These are phyloP conservation scores for Xerophyta viscosa DNA, from an alignment of 106 monocot species.

Conservation along the genomic window DNA sequence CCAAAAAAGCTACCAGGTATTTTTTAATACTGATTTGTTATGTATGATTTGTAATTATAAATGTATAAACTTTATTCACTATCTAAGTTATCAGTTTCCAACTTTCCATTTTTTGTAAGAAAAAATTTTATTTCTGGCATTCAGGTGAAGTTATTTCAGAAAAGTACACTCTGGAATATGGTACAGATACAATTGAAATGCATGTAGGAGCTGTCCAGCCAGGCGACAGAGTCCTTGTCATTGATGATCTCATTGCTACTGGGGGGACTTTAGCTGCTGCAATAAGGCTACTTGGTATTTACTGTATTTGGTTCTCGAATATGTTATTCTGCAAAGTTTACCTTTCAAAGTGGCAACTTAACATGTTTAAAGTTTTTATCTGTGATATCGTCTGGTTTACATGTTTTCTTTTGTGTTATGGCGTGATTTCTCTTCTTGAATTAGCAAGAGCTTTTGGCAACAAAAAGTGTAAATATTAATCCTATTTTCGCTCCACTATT, in stretches of 20 bases:
- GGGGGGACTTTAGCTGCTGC: constrained; percentile 69
- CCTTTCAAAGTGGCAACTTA: too few relatives aligned
- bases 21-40: neutral
- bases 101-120: too few relatives aligned
- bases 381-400: too few relatives aligned
- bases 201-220: constrained; percentile 67
- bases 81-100: too few relatives aligned
- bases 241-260: constrained; percentile 77
- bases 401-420: too few relatives aligned
- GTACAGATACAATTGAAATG: constrained; percentile 66
- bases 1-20: constrained; percentile 90
- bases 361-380: too few relatives aligned
- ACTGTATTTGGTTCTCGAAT: neutral
- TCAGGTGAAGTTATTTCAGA: constrained; percentile 71
- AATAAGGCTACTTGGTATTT: constrained; percentile 48
- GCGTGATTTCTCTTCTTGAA: too few relatives aligned
- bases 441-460: too few relatives aligned
- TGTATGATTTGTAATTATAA: too few relatives aligned
- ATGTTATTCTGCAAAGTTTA: neutral
- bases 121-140: neutral
- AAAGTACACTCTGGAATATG: constrained; percentile 70
- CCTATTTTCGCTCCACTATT: too few relatives aligned
- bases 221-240: constrained; percentile 35
- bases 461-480: too few relatives aligned
- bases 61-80: too few relatives aligned